These are phyloP conservation scores for Crithidia sp. DNA, from an alignment of 208 protist species.

Conservation along the genomic window DNA sequence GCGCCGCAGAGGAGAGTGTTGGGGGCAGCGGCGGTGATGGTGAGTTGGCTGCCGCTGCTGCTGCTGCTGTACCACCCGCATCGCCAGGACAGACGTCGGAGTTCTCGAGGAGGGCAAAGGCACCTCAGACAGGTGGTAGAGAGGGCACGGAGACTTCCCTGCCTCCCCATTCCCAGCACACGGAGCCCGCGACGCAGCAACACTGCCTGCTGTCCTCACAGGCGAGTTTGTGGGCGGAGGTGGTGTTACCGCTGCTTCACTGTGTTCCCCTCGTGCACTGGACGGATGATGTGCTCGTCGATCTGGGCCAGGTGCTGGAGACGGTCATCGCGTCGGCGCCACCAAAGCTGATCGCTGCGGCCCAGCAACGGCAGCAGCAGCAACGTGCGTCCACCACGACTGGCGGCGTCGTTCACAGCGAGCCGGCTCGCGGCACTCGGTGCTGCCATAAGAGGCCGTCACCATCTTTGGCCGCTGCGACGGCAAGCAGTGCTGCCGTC, in stretches of 20 bases:
- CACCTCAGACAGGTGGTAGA: no score
- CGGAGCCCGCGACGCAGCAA: background rate
- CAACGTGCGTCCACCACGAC: background rate
- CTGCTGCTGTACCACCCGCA: background rate
- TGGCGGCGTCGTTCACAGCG: background rate
- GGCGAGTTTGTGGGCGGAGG: conserved; percentile 20
- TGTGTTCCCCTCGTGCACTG: conserved; percentile 41
- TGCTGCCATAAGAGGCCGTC: conserved; percentile 11
- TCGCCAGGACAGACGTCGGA: no score
- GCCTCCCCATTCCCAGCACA: no score
- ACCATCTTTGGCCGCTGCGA: background rate
- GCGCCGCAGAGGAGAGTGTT: conserved; percentile 3
- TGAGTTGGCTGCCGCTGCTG: background rate
- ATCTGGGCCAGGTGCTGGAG: conserved; percentile 36
- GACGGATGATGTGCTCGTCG: conserved; percentile 27
- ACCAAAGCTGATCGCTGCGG: conserved; percentile 17
- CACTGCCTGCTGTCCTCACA: conserved; percentile 14
- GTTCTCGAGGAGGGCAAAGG: no score
- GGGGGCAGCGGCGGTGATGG: background rate
- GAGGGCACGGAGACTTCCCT: no score
- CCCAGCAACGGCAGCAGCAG: conserved; percentile 27
- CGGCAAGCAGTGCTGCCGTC: background rate
- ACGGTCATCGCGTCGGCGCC: conserved; percentile 16
- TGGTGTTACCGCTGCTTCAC: conserved; percentile 48
- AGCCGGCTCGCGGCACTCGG: background rate